A percentile compares a stretch with the other conserved stretches of the same genome.
Conservation (phyloP, 2,329 filamentous ascomycete species). For the Botrytis elliptica region DNA sequence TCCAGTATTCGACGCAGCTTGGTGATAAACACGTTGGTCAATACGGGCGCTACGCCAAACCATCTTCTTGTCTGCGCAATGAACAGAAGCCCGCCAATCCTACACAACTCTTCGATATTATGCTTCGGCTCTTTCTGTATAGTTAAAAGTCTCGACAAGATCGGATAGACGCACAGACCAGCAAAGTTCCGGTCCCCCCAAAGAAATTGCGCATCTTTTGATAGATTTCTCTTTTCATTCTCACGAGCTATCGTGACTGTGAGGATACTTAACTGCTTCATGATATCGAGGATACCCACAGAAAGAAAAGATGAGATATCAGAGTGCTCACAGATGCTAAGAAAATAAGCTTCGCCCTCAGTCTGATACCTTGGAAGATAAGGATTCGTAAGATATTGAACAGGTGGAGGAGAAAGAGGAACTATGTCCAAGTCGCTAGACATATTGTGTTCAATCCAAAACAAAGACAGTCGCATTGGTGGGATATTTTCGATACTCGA, state of each 20-base stretch:
- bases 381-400: not conserved
- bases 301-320: not conserved
- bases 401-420: not conserved
- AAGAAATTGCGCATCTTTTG: not conserved
- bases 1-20: not conserved
- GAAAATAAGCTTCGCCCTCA: not conserved
- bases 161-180: constrained; percentile 11
- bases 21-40: not conserved
- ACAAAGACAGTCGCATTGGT: not conserved
- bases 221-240: not conserved
- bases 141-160: not conserved
- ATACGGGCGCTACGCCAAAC: not conserved
- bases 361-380: not conserved
- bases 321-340: not conserved
- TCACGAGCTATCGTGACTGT: not conserved
- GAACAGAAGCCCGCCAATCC: not conserved
- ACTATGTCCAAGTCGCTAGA: not conserved
- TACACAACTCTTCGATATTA: not conserved
- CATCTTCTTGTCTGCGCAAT: not conserved
- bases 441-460: constrained; percentile 18
- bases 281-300: not conserved
- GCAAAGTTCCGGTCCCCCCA: constrained; percentile 4
- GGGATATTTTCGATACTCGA: not conserved
- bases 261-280: constrained; percentile 1
- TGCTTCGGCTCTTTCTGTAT: not conserved